phyloP scores from a whole-genome alignment of 2,329 filamentous ascomycete genomes.

The Immersiporthe knoxdaviesiana region DNA sequence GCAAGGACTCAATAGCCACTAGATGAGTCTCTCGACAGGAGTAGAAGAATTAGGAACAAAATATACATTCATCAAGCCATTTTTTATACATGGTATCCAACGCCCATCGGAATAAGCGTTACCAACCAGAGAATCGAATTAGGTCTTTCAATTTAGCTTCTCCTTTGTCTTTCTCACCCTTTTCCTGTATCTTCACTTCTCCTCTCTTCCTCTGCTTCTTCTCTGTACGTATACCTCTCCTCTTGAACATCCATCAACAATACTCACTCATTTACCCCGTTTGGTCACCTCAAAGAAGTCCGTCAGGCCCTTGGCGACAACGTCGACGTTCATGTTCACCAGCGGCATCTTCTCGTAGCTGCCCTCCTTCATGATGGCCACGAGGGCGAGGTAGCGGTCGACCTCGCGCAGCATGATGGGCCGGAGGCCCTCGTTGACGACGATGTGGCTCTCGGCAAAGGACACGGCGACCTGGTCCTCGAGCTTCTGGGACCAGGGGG shows the following conservation, averaged over 20 bases:
- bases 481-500: slow-evolving; percentile 63
- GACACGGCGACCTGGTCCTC: slow-evolving; percentile 69
- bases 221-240: no score
- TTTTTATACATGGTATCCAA: background rate
- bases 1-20: background rate
- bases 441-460: slow-evolving; percentile 70
- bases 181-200: background rate
- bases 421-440: slow-evolving; percentile 65
- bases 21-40: no score
- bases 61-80: background rate
- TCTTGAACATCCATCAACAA: background rate
- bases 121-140: background rate
- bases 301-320: slow-evolving; percentile 76
- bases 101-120: background rate
- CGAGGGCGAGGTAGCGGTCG: slow-evolving; percentile 75
- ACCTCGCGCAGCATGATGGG: slow-evolving; percentile 72
- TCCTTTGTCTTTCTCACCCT: background rate
- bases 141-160: no score
- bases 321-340: slow-evolving; percentile 85
- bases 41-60: background rate
- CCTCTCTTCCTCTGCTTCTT: no score
- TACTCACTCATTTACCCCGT: slow-evolving; percentile 44
- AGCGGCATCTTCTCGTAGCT: slow-evolving; percentile 80
- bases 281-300: slow-evolving; percentile 79
- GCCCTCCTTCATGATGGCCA: slow-evolving; percentile 85